Evolutionary conservation across 225 moss, liverwort and hornwort genomes (phyloP).

Genomic region (Physcomitrellopsis africana): DNA sequence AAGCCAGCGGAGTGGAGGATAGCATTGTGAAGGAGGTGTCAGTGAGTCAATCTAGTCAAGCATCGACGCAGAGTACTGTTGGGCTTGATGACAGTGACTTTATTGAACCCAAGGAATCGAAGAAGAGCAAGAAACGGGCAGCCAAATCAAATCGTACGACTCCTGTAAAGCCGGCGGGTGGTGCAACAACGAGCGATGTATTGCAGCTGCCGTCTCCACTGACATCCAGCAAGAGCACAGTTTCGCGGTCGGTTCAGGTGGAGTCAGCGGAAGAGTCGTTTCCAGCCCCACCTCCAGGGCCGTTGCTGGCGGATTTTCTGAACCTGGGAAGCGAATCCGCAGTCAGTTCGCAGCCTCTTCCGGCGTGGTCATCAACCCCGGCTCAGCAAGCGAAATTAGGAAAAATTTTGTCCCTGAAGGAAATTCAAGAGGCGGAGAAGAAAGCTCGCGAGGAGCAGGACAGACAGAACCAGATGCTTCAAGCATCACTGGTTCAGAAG

Average conservation of each 20-base stretch:
- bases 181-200: constrained; percentile 45
- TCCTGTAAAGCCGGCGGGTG: constrained; percentile 37
- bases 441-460: constrained; percentile 92
- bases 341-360: constrained; percentile 51
- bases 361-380: constrained; percentile 79
- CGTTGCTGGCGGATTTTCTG: constrained; percentile 65
- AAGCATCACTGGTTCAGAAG: constrained; percentile 49
- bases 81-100: constrained; percentile 66
- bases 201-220: constrained; percentile 44
- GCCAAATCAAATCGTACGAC: constrained; percentile 60
- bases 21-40: constrained; percentile 19
- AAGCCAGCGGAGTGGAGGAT: background rate
- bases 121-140: constrained; percentile 74
- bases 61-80: constrained; percentile 36
- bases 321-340: constrained; percentile 57
- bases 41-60: constrained; percentile 35
- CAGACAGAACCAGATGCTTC: constrained; percentile 66
- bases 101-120: constrained; percentile 73
- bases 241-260: constrained; percentile 41
- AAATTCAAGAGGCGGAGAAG: constrained; percentile 93
- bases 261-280: constrained; percentile 55
- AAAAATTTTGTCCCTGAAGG: constrained; percentile 87
- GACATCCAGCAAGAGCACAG: constrained; percentile 50
- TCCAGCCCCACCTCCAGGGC: constrained; percentile 56
- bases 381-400: constrained; percentile 71